phyloP scores from a whole-genome alignment of 2,329 filamentous ascomycete species.

The Exophiala mesophila region DNA sequence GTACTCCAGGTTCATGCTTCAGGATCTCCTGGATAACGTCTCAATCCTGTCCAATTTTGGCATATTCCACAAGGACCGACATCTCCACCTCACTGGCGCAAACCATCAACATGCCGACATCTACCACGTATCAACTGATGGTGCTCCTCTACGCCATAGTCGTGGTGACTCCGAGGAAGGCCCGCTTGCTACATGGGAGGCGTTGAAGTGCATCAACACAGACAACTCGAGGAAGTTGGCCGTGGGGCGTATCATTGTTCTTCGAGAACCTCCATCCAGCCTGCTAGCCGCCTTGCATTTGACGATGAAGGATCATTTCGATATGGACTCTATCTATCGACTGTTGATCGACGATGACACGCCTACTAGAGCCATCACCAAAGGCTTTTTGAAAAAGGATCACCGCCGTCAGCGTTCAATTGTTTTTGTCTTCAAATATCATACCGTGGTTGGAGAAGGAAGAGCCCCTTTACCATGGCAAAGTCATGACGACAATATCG shows the following conservation, averaged over 20 bases:
- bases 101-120: conserved; percentile 53
- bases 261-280: conserved; percentile 57
- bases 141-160: conserved; percentile 35
- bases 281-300: conserved; percentile 57
- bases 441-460: conserved; percentile 54
- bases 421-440: conserved; percentile 62
- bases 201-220: conserved; percentile 34
- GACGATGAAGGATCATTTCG: conserved; percentile 54
- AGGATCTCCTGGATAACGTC: conserved; percentile 41
- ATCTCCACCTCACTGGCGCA: conserved; percentile 37
- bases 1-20: conserved; percentile 38
- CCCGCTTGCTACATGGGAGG: conserved; percentile 34
- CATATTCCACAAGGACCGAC: conserved; percentile 36
- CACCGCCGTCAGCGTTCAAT: conserved; percentile 52
- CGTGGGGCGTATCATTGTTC: conserved; percentile 56
- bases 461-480: conserved; percentile 59
- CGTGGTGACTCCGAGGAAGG: conserved; percentile 31
- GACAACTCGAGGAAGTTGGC: conserved; percentile 38
- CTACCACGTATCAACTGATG: conserved; percentile 51
- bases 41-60: conserved; percentile 30
- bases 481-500: conserved; percentile 45
- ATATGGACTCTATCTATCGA: conserved; percentile 57
- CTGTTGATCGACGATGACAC: conserved; percentile 50
- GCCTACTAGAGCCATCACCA: conserved; percentile 40
- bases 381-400: conserved; percentile 46